A percentile compares a stretch with the other conserved stretches of the same genome.
Conservation (phyloP, 768 basidiomycete species). For the Lepiota venenata region DNA sequence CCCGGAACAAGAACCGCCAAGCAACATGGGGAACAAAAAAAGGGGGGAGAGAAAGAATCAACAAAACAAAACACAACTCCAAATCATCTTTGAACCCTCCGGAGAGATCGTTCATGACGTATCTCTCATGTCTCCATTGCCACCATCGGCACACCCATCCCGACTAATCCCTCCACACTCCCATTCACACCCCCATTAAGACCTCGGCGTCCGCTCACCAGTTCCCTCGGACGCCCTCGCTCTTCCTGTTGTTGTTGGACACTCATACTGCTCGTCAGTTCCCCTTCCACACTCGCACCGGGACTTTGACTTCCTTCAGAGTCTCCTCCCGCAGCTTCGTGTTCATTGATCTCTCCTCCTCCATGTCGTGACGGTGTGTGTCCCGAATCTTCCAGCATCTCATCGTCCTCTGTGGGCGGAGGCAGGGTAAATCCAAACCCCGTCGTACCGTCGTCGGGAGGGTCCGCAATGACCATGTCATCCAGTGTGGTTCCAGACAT, state of each 20-base stretch:
- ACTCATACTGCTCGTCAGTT: slow-evolving; percentile 3
- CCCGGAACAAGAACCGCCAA: no score
- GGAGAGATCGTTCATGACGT: slow-evolving; percentile 1
- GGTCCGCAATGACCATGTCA: slow-evolving; percentile 6
- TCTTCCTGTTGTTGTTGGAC: slow-evolving; percentile 10
- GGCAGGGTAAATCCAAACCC: slow-evolving; percentile 10
- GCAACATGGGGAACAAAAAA: no score
- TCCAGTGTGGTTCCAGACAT: slow-evolving; percentile 7
- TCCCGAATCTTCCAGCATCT: slow-evolving; percentile 11
- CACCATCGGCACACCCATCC: slow-evolving; percentile 8
- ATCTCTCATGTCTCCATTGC: slow-evolving; percentile 20
- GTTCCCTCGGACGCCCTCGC: slow-evolving; percentile 21
- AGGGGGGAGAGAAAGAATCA: not conserved
- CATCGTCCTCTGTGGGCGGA: slow-evolving; percentile 18
- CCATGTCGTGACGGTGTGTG: not conserved
- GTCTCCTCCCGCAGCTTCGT: slow-evolving; percentile 10
- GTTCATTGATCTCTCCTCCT: slow-evolving; percentile 8
- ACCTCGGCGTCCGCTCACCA: slow-evolving; percentile 12
- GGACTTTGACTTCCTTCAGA: slow-evolving; percentile 1
- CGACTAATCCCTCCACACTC: slow-evolving; percentile 1
- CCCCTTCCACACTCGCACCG: slow-evolving; percentile 2
- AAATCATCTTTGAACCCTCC: not conserved
- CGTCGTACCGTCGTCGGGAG: not conserved
- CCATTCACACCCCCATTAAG: slow-evolving; percentile 9
- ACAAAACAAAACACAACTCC: not conserved